Evolutionary conservation across 345 rosid genomes (phyloP).

Genomic region (Aethionema arabicum): DNA sequence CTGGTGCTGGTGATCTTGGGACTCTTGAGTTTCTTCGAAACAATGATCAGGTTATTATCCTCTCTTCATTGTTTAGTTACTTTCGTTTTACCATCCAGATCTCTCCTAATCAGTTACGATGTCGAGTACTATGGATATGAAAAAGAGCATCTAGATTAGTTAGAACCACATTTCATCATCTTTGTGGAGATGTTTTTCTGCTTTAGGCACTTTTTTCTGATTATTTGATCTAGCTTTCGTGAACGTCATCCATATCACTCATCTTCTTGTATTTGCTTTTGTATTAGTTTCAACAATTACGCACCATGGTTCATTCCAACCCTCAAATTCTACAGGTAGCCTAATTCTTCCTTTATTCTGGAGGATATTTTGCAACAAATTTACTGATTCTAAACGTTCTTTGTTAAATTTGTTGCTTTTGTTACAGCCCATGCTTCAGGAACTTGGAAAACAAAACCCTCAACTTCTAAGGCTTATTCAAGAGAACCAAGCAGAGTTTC

Average conservation of each 20-base stretch:
- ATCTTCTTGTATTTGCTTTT: slow-evolving; percentile 23
- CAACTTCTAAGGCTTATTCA: slow-evolving; percentile 86
- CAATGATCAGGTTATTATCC: slow-evolving; percentile 76
- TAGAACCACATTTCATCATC: slow-evolving; percentile 1
- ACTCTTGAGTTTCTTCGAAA: slow-evolving; percentile 88
- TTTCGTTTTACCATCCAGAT: slow-evolving; percentile 13
- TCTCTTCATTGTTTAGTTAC: slow-evolving; percentile 33
- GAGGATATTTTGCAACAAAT: slow-evolving; percentile 1
- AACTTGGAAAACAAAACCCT: slow-evolving; percentile 98
- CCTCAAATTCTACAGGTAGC: slow-evolving; percentile 93
- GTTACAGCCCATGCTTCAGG: slow-evolving; percentile 97
- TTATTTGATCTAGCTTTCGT: slow-evolving; percentile 5
- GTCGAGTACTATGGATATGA: neutral
- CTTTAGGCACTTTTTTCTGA: slow-evolving; percentile 14
- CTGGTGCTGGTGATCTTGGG: slow-evolving; percentile 64
- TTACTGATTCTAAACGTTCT: neutral
- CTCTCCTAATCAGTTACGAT: neutral
- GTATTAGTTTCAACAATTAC: slow-evolving; percentile 83
- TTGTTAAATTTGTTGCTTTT: slow-evolving; percentile 28
- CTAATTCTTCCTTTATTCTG: neutral
- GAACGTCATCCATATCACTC: slow-evolving; percentile 5
- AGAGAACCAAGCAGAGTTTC: slow-evolving; percentile 92
- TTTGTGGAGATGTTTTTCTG: slow-evolving; percentile 7
- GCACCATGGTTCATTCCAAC: slow-evolving; percentile 93
- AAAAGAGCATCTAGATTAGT: slow-evolving; percentile 15